These are phyloP conservation scores for Jamesozyma spencerorum DNA, from an alignment of 805 yeast species.

Conservation along the genomic window DNA sequence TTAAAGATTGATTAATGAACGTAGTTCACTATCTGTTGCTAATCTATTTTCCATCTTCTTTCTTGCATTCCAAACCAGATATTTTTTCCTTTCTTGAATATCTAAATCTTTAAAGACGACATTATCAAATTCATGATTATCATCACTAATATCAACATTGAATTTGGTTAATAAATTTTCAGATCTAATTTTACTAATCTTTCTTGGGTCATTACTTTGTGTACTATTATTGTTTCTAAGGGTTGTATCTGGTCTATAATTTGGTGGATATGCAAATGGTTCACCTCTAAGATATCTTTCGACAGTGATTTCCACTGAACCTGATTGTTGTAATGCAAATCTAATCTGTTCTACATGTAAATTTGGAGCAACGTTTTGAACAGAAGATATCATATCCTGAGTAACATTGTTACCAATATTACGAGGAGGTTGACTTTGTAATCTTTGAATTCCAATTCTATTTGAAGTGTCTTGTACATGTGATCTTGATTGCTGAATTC, in stretches of 20 bases:
- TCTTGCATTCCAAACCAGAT: slow-evolving; percentile 54
- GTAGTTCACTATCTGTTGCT: slow-evolving; percentile 10
- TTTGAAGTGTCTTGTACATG: background rate
- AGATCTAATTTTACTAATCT: slow-evolving; percentile 23
- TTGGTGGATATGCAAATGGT: slow-evolving; percentile 51
- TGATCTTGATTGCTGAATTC: background rate
- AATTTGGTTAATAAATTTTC: slow-evolving; percentile 26
- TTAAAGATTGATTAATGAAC: background rate
- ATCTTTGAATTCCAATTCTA: slow-evolving; percentile 6
- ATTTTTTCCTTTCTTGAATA: slow-evolving; percentile 24
- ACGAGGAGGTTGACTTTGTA: slow-evolving; percentile 2
- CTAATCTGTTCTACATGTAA: slow-evolving; percentile 62
- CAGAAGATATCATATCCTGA: slow-evolving; percentile 70
- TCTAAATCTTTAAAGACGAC: slow-evolving; percentile 13
- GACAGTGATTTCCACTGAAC: slow-evolving; percentile 71
- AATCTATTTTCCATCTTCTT: slow-evolving; percentile 37
- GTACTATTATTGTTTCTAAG: background rate
- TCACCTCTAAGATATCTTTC: slow-evolving; percentile 59
- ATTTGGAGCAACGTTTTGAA: slow-evolving; percentile 71
- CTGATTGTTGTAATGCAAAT: slow-evolving; percentile 62
- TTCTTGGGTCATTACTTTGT: slow-evolving; percentile 20
- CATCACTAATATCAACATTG: slow-evolving; percentile 17
- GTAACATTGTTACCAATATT: slow-evolving; percentile 33
- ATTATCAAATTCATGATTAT: slow-evolving; percentile 15
- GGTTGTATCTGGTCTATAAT: slow-evolving; percentile 6